Evolutionary conservation across 257 asterid species (phyloP).

Genomic region (Jacaranda mimosifolia): DNA sequence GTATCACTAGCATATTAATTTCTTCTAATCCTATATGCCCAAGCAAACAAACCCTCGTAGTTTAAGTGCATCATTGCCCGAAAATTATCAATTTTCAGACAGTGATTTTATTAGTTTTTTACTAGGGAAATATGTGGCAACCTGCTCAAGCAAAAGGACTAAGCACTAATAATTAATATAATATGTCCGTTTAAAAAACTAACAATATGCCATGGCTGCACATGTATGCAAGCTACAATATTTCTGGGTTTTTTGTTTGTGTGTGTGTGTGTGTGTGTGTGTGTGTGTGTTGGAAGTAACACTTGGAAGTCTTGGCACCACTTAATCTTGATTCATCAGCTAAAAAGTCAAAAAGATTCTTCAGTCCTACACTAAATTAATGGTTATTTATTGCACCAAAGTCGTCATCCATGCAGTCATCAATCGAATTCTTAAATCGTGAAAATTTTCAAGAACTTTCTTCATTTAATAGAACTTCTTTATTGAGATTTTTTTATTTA

Average conservation of each 20-base stretch:
- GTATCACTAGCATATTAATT: too few species aligned
- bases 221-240: slow-evolving; percentile 11
- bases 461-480: background rate
- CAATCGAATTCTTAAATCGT: background rate
- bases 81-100: slow-evolving; percentile 23
- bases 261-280: too few species aligned
- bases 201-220: slow-evolving; percentile 18
- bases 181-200: background rate
- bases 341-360: slow-evolving; percentile 1
- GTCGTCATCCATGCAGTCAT: slow-evolving; percentile 48
- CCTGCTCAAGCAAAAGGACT: slow-evolving; percentile 25
- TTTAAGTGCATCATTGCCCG: slow-evolving; percentile 30
- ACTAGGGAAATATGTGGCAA: slow-evolving; percentile 35
- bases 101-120: slow-evolving; percentile 18
- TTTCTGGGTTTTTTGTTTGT: background rate
- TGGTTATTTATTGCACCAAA: background rate
- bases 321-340: slow-evolving; percentile 33
- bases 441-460: background rate
- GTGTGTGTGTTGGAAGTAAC: too few species aligned
- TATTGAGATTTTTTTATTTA: too few species aligned
- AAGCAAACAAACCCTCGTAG: too few species aligned
- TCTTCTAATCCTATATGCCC: too few species aligned
- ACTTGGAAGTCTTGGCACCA: background rate
- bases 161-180: background rate
- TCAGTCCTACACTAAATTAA: slow-evolving; percentile 17